Evolutionary conservation across 2,329 filamentous ascomycete genomes (phyloP).

Genomic region (Triangularia verruculosa): DNA sequence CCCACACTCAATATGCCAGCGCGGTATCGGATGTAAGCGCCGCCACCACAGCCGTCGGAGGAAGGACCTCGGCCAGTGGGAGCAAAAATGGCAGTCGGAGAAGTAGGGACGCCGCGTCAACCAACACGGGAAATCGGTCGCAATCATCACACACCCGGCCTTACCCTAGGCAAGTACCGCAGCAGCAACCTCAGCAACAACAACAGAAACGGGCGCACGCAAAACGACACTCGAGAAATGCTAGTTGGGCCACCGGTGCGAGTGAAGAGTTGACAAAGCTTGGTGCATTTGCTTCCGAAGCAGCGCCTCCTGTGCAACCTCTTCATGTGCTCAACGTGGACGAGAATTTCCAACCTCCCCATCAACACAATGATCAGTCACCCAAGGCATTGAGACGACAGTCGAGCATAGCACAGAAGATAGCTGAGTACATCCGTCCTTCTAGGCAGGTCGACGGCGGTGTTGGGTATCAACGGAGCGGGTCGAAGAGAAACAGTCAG

Average conservation of each 20-base stretch:
- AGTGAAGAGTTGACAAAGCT: background rate
- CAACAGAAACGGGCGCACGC: background rate
- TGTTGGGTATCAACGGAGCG: background rate
- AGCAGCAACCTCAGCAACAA: background rate
- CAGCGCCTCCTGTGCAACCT: background rate
- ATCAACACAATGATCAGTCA: conserved; percentile 11
- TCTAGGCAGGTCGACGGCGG: conserved; percentile 11
- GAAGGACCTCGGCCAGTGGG: background rate
- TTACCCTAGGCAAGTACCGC: background rate
- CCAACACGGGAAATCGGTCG: conserved; percentile 4
- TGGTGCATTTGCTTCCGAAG: background rate
- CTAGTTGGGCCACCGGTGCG: background rate
- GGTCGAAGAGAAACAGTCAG: background rate
- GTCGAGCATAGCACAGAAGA: conserved; percentile 41
- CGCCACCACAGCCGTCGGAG: conserved; percentile 8
- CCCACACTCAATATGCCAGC: conserved; percentile 21
- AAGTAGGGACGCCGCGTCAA: conserved; percentile 1
- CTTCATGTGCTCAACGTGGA: background rate
- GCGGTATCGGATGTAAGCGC: conserved; percentile 5
- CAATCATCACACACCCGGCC: background rate
- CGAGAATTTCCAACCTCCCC: background rate
- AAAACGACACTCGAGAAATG: background rate
- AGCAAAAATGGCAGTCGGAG: conserved; percentile 11
- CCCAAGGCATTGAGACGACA: conserved; percentile 25
- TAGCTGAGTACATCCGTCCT: conserved; percentile 45